Conservation (phyloP, 1,284 basidiomycete species). For the Ceratorhiza oryzae-sativae region DNA sequence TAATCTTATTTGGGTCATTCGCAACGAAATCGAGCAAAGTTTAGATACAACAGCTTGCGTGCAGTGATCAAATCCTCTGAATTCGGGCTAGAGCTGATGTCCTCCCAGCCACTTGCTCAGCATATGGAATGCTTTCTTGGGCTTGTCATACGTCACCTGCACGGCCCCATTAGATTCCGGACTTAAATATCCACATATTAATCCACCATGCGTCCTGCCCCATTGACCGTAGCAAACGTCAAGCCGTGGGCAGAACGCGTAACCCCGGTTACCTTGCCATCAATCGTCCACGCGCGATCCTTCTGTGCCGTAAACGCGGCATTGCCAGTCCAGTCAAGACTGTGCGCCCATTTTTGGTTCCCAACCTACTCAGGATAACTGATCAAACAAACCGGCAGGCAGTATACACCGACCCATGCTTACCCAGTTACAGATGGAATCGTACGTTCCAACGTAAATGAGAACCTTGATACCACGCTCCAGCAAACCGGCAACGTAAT, state of each 20-base stretch:
- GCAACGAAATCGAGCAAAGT: too few species aligned
- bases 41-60: too few species aligned
- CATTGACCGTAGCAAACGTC: constrained; percentile 67
- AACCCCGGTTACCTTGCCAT: constrained; percentile 56
- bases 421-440: constrained; percentile 32
- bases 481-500: constrained; percentile 55
- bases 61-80: too few species aligned
- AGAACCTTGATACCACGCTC: constrained; percentile 71
- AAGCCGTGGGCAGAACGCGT: constrained; percentile 65
- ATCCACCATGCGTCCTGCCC: constrained; percentile 69
- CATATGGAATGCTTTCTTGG: too few species aligned
- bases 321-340: constrained; percentile 53
- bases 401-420: not conserved
- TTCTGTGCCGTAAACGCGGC: constrained; percentile 49
- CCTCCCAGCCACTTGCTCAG: too few species aligned
- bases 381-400: not conserved
- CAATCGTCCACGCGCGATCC: constrained; percentile 57
- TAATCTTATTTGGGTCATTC: too few species aligned
- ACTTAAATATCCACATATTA: not conserved
- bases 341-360: constrained; percentile 53
- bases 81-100: too few species aligned
- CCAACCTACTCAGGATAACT: constrained; percentile 44
- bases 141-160: too few species aligned
- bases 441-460: constrained; percentile 68
- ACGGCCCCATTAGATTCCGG: too few species aligned